These are phyloP conservation scores for Cyclocybe cylindracea DNA, from an alignment of 768 basidiomycete species.

Conservation along the genomic window DNA sequence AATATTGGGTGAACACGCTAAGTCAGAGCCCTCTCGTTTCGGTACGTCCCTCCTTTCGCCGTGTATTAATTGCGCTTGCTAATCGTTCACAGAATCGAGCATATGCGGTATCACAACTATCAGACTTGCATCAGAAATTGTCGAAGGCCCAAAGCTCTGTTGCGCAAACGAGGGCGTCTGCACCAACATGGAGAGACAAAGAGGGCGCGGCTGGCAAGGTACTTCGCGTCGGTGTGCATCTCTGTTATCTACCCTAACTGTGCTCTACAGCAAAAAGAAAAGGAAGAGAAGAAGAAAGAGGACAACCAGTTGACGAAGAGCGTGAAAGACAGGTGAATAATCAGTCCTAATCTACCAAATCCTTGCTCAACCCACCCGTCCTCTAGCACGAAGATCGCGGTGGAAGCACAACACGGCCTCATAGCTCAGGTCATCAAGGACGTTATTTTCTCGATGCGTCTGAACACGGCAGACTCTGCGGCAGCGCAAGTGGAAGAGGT, in stretches of 20 bases:
- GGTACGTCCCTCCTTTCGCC: constrained; percentile 45
- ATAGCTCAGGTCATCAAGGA: constrained; percentile 95
- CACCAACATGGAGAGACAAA: constrained; percentile 57
- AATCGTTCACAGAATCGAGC: constrained; percentile 72
- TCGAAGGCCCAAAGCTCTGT: constrained; percentile 62
- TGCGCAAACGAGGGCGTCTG: constrained; percentile 54
- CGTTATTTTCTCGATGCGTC: constrained; percentile 76
- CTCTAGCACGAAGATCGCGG: constrained; percentile 79
- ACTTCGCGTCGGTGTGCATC: background rate
- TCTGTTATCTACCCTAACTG: background rate
- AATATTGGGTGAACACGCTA: constrained; percentile 98
- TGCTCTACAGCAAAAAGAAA: constrained; percentile 35
- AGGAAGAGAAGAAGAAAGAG: constrained; percentile 82
- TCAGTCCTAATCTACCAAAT: background rate
- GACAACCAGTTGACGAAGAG: constrained; percentile 86
- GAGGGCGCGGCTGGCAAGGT: constrained; percentile 47
- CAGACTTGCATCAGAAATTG: constrained; percentile 90
- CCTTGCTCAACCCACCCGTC: too few relatives aligned
- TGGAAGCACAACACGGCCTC: constrained; percentile 91
- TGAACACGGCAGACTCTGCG: constrained; percentile 23
- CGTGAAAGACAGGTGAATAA: constrained; percentile 82
- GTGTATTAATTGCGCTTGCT: background rate
- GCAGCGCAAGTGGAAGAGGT: constrained; percentile 36
- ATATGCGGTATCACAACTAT: constrained; percentile 89
- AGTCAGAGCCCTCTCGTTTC: constrained; percentile 92